Evolutionary conservation across 495 filamentous ascomycete genomes (phyloP).

Genomic region (Aspergillus taichungensis): DNA sequence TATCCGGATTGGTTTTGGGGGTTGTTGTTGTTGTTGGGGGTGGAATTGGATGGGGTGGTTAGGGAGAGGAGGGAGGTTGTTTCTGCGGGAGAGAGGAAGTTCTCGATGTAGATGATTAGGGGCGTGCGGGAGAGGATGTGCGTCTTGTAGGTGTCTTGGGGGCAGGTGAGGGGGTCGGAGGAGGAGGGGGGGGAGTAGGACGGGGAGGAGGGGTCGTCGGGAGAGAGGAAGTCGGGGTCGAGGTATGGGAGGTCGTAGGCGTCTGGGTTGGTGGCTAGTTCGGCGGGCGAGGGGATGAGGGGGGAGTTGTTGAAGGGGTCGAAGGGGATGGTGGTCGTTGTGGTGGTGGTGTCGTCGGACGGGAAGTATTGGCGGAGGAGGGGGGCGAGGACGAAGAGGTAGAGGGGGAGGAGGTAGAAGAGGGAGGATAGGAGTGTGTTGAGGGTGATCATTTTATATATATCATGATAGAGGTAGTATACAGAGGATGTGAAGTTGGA

Average conservation of each 20-base stretch:
- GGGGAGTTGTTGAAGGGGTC: slow-evolving; percentile 9
- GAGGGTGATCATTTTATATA: slow-evolving; percentile 11
- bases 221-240: slow-evolving; percentile 21
- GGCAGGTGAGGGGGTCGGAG: slow-evolving; percentile 26
- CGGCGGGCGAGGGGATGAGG: too few species aligned
- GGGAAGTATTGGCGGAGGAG: slow-evolving; percentile 14
- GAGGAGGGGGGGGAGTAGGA: slow-evolving; percentile 24
- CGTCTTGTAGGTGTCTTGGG: slow-evolving; percentile 23
- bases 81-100: slow-evolving; percentile 42
- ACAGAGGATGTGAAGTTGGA: not conserved
- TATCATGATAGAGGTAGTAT: too few species aligned
- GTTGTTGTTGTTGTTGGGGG: not conserved
- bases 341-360: not conserved
- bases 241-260: slow-evolving; percentile 7
- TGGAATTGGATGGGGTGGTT: not conserved
- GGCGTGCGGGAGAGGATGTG: slow-evolving; percentile 43
- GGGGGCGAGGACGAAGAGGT: slow-evolving; percentile 26
- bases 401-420: slow-evolving; percentile 34
- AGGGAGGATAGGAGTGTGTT: slow-evolving; percentile 27
- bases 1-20: slow-evolving; percentile 38
- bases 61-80: slow-evolving; percentile 35
- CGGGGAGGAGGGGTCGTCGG: slow-evolving; percentile 22
- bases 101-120: slow-evolving; percentile 48
- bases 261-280: not conserved
- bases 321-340: slow-evolving; percentile 1